Percentiles rank a stretch among this genome's conserved stretches.
phyloP scores from a whole-genome alignment of 1,284 basidiomycete genomes.

The Ustilago cynodontis region DNA sequence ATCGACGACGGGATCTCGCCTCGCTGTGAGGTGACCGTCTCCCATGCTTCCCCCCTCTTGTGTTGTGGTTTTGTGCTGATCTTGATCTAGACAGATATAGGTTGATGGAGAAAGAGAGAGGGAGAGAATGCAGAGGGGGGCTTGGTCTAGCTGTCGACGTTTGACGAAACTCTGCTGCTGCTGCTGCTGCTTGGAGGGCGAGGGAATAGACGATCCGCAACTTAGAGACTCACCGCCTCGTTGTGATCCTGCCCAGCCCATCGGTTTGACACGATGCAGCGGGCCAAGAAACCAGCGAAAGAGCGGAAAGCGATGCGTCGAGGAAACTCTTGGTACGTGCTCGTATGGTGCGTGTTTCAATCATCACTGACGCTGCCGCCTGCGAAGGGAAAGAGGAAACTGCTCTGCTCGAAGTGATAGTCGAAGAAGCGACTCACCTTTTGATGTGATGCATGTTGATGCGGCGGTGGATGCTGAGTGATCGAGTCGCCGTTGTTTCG shows the following conservation, averaged over 20 bases:
- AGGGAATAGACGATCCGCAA: constrained; percentile 28
- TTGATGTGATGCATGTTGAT: not conserved
- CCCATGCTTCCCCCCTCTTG: constrained; percentile 36
- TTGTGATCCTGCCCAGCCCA: constrained; percentile 24
- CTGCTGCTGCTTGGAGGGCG: constrained; percentile 30
- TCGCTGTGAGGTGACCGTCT: constrained; percentile 48
- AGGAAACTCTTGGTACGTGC: constrained; percentile 43
- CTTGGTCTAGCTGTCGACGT: constrained; percentile 32
- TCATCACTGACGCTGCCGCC: constrained; percentile 45
- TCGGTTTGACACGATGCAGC: constrained; percentile 30
- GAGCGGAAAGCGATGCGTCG: constrained; percentile 14
- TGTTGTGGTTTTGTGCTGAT: not conserved
- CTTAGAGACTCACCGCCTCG: constrained; percentile 11
- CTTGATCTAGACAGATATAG: constrained; percentile 34
- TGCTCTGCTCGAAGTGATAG: constrained; percentile 11
- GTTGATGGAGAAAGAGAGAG: not conserved
- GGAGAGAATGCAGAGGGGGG: constrained; percentile 20
- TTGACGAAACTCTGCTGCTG: constrained; percentile 30
- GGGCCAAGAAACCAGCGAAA: constrained; percentile 4
- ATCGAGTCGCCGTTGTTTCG: too few species aligned
- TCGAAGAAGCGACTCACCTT: constrained; percentile 46
- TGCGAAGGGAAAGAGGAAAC: not conserved
- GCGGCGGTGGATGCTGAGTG: not conserved
- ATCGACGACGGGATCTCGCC: constrained; percentile 54
- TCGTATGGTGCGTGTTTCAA: constrained; percentile 20